Evolutionary conservation across 805 yeast genomes (phyloP), one percentile per base, ranked within the genome.

Genomic region (Suhomyces emberorum): DNA sequence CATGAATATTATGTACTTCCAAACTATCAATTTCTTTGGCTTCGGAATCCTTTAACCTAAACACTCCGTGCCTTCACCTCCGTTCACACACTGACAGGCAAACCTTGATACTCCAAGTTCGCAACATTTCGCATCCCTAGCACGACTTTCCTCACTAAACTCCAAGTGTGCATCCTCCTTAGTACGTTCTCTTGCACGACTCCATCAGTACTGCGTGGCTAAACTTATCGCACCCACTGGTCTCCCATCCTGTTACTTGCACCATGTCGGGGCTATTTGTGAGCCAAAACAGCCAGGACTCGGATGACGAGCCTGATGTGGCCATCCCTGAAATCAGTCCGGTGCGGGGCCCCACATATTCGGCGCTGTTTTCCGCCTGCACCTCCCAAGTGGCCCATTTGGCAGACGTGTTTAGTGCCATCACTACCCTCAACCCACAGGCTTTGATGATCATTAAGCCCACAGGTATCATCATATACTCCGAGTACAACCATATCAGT

Each of bases 311-410:
- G 9, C 8, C 9, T 14, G n/a, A 11, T 23, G 26, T 8, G 14
- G 12, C 26, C 26, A 7, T 8, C 12, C 26, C 22, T 9, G 22
- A 20, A 7, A 20, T 7, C 8, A 20, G 22, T 20, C 22, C 22
- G 15, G 20, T 19, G 30, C 15, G 10, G 10, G 11, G 10, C 12
- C n/a, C n/a, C n/a, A n/a, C 69, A 8, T 25, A 35, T 22, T 14
- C 27, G 11, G 16, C 41, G 15, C 29, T 48, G 6, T 67, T 67
- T 46, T 48, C 55, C 10, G 70, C 68, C 1, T 54, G 69, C 15
- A 67, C 72, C 1, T 46, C 45, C 9, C 69, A 65, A 30, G 59
- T 69, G 9, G 34, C 53, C 15, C 73, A 68, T 41, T 47, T 69
- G 22, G 58, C 70, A 1, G 70, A 66, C 9, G 55, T 63, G 11